Base-by-base conservation (phyloP, 345 rosid genomes). In the Salix koriyanagi region DNA sequence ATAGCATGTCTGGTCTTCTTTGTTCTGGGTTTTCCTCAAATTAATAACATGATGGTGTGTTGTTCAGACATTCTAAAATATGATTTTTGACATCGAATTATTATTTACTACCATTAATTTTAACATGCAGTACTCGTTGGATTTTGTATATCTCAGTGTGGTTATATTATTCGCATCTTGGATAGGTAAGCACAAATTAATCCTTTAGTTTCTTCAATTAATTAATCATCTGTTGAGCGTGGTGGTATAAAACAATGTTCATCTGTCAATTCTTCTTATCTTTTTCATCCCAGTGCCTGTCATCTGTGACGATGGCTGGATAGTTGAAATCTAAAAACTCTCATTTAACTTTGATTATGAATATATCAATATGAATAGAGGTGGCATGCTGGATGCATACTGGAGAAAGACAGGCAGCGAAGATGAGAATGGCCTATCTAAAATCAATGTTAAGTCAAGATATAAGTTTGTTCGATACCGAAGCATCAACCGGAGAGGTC, bases 321-420 rank as follows among this genome's bases (percentile, higher is more conserved):
- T 41, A 41, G 14, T 2, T 41, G 12, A 41, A 41, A 2, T 41
- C 13, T 41, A 9, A 41, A 10, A 41, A 12, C 3, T 41, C 46
- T 41, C 10, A 41, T 41, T 2, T n/a, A 4, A 71, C 5, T 18
- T 15, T 9, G 12, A 34, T 30, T 9, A 50, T 14, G 25, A 21
- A 10, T 16, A 4, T n/a, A 58, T 50, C 18, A 21, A 62, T 14
- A 54, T 48, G n/a, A 70, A n/a, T 34, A 96, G 99, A 96, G 97
- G 99, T 96, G 76, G 93, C 90, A 54, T 96, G 98, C 75, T 96
- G 99, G 99, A 96, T 96, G 99, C 89, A 96, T 67, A 93, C 95
- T 0, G 99, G 98, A 56, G 99, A 96, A 74, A 76, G 99, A 76
- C 99, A 93, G 52, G 99, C 97, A 0, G 96, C 96, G 8, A 93